A percentile compares a stretch with the other conserved stretches of the same genome.
Conservation (phyloP, 2,329 filamentous ascomycete genomes). For the Xylaria sp. region DNA sequence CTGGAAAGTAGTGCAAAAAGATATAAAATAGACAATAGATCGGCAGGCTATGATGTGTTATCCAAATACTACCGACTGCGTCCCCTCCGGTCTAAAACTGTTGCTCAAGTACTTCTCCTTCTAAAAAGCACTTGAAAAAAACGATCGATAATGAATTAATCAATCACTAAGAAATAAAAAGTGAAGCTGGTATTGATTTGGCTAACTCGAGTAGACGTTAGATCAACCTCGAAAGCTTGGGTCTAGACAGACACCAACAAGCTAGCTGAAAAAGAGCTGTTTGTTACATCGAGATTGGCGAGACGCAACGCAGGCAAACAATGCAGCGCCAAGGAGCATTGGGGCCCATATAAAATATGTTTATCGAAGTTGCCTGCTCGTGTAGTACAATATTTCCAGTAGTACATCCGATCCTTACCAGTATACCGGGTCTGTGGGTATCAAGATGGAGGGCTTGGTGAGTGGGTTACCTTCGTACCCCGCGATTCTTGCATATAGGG, state of each 20-base stretch:
- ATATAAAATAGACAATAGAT: too few species aligned
- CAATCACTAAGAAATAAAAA: too few species aligned
- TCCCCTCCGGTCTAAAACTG: too few species aligned
- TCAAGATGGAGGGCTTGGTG: neutral
- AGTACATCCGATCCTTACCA: neutral
- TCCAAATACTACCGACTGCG: too few species aligned
- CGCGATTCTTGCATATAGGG: neutral
- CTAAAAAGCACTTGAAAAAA: too few species aligned
- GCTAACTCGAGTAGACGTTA: too few species aligned
- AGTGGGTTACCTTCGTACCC: neutral
- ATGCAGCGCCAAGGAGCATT: neutral
- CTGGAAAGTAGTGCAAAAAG: too few species aligned
- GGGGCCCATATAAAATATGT: neutral
- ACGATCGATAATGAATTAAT: too few species aligned
- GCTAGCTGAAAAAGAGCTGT: neutral
- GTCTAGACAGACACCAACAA: neutral
- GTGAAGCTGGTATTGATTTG: too few species aligned
- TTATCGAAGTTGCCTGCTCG: neutral
- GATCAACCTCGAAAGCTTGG: too few species aligned
- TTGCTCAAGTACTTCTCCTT: too few species aligned
- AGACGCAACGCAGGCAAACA: neutral
- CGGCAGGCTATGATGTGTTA: too few species aligned
- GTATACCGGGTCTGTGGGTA: neutral
- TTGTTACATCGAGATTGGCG: constrained; percentile 2
- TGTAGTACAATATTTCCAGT: neutral